Base-by-base conservation (phyloP, 2,329 filamentous ascomycete species). In the Bretziella fagacearum region DNA sequence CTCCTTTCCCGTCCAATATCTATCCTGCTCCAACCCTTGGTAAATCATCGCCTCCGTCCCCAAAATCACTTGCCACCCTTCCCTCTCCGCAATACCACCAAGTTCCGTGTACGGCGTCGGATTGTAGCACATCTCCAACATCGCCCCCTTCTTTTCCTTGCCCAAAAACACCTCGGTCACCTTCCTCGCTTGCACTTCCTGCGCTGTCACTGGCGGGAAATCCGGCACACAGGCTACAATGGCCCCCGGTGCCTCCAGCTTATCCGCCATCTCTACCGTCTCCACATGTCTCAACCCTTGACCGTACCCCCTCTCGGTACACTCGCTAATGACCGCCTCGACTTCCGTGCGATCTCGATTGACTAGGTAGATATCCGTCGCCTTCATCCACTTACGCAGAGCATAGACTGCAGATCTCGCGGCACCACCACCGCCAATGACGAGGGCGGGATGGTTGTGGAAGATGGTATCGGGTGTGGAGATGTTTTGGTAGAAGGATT, bases 81-180 rank as follows among this genome's bases (percentile, higher is more conserved):
- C 66, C 2, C 63, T 60, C 55, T 74, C 68, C 0, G 78, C 74
- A 35, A 85, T 55, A 36, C 67, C 69, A 1, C 73, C 75, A 42
- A 85, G 71, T 53, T 71, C 67, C 0, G 83, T 87, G 59, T 73
- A 78, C 0, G 80, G 78, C 2, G 68, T 65, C 0, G 83, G 83
- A 58, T 86, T 83, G 59, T 87, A 87, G 65, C 81, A 86, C 82
- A 89, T 87, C 60, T 87, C 82, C 51, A 87, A 59, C 48, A 87
- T 73, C 5, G 75, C 75, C 5, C 80, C 81, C 60, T 80, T 79
- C 51, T 70, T 62, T 25, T 65, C 57, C 59, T 66, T 66, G 26
- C 52, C 49, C 8, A 69, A 53, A 41, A 69, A 70, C 2, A 64
- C 59, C 55, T 74, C 67, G 0, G 70, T 60, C 0, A 84, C 67